These are phyloP conservation scores for Umbilicus rupestris DNA, from an alignment of 164 flowering plant species.

Conservation along the genomic window DNA sequence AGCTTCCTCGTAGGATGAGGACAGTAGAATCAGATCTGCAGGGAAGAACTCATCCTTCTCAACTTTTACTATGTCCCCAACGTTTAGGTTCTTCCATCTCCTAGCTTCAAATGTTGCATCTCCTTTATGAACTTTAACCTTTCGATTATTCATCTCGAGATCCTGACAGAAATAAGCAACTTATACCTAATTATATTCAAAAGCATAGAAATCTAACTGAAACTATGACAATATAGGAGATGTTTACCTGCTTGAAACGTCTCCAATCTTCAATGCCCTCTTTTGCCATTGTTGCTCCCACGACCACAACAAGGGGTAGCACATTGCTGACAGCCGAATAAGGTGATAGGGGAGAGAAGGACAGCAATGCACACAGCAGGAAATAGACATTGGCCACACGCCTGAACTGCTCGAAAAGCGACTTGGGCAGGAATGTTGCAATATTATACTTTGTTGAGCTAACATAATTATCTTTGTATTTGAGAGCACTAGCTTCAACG, in stretches of 20 bases:
- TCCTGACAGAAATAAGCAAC: constrained; percentile 30
- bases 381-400: constrained; percentile 73
- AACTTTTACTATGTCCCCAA: constrained; percentile 68
- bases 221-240: neutral
- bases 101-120: constrained; percentile 36
- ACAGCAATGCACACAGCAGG: constrained; percentile 41
- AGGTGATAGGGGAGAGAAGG: constrained; percentile 68
- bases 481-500: constrained; percentile 27
- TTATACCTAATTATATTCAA: neutral
- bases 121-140: constrained; percentile 45
- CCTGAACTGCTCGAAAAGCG: constrained; percentile 82
- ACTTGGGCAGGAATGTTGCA: constrained; percentile 62
- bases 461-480: constrained; percentile 52
- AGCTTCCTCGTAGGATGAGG: constrained; percentile 73
- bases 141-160: constrained; percentile 59
- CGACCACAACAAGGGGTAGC: constrained; percentile 53
- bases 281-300: constrained; percentile 69
- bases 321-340: constrained; percentile 49
- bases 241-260: constrained; percentile 52
- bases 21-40: constrained; percentile 67
- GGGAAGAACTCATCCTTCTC: constrained; percentile 80
- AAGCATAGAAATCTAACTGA: neutral
- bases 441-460: constrained; percentile 65
- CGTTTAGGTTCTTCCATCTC: constrained; percentile 60
- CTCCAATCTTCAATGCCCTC: constrained; percentile 76